These are phyloP conservation scores for Starmerella apis DNA, from an alignment of 805 yeast species.

Conservation along the genomic window DNA sequence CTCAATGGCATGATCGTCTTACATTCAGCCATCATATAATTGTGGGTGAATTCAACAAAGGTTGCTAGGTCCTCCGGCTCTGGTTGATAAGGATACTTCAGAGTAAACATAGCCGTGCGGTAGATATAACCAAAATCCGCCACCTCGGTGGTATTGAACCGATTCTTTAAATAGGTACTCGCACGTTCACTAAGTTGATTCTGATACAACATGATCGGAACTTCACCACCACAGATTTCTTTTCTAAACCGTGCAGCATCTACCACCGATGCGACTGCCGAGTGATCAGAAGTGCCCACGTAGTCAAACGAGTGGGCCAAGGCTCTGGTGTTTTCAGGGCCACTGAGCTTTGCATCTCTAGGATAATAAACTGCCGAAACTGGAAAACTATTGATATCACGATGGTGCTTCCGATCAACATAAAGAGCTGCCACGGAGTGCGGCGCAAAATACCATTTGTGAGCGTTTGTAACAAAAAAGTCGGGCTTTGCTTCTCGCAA, in stretches of 20 bases:
- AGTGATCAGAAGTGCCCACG: conserved; percentile 42
- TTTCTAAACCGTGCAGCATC: conserved; percentile 47
- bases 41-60: conserved; percentile 23
- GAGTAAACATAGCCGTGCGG: conserved; percentile 38
- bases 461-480: conserved; percentile 51
- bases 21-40: conserved; percentile 27
- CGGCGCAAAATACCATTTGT: conserved; percentile 59
- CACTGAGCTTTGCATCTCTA: not conserved
- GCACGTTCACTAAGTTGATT: conserved; percentile 38
- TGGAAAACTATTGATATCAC: conserved; percentile 46
- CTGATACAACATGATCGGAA: conserved; percentile 41
- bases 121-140: conserved; percentile 33
- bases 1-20: conserved; percentile 43
- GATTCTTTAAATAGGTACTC: conserved; percentile 34
- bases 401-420: conserved; percentile 44
- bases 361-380: conserved; percentile 40
- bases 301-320: conserved; percentile 35
- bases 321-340: conserved; percentile 30
- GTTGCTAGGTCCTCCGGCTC: conserved; percentile 20
- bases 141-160: conserved; percentile 36
- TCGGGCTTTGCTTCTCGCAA: conserved; percentile 40
- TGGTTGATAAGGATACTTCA: conserved; percentile 34
- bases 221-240: conserved; percentile 52
- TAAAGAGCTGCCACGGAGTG: conserved; percentile 50
- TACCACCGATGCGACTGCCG: conserved; percentile 36